Evolutionary conservation across 2,329 filamentous ascomycete genomes (phyloP), one percentile per base, ranked within the genome.

Genomic region (Coniochaeta pulveracea): DNA sequence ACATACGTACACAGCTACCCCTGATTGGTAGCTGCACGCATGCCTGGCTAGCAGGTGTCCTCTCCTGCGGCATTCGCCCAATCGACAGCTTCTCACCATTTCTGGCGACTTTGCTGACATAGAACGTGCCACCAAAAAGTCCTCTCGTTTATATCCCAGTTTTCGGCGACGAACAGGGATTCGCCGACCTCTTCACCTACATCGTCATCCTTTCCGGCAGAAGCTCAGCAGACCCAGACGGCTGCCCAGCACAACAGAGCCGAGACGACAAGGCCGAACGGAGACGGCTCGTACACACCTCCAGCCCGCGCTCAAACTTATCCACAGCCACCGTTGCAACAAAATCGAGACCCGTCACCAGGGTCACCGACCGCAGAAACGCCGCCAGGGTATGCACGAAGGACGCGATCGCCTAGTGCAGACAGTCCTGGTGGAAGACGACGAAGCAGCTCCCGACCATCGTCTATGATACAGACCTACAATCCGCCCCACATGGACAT

Each of bases 401-500:
- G n/a, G n/a, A n/a, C n/a, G n/a, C n/a, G 52, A 40, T 63, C 63
- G 16, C 60, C 60, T 28, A 45, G 60, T 43, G 55, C 56, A 37
- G n/a, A n/a, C n/a, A 61, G 54, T 42, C 57, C 59, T 17, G 26
- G 37, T 32, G 52, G 57, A 15, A 56, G 58, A 40, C 58, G 58
- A 41, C 62, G 64, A 49, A 69, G 57, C 46, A 61, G 53, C 26
- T 80, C 81, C 7, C 72, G 88, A 39, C 86, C 86, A 21, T 64
- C 81, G 57, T 94, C 86, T 40, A 91, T 93, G 71, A 69, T 89
- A 32, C 80, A 91, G 55, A 77, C 82, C 39, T 88, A 88, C 57
- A 80, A 86, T 47, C 85, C 86, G 50, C 82, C 81, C 50, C 61
- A 86, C 55, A 86, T 93, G 79, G 84, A 93, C 49, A 69, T 91